Evolutionary conservation across 164 flowering plant genomes (phyloP).

Genomic region (Stephania yunnanensis): DNA sequence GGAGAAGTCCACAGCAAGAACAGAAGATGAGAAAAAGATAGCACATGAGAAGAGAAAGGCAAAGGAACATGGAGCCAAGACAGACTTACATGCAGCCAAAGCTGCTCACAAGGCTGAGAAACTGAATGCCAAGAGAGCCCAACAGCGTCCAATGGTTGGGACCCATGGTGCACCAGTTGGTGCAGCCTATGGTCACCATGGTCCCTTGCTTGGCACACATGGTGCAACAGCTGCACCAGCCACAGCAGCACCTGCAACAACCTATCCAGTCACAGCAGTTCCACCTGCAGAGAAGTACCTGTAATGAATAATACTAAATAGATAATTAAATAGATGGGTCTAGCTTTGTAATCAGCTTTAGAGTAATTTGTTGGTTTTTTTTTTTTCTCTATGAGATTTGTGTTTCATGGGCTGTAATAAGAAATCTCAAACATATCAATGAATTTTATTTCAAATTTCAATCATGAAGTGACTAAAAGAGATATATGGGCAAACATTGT

Average conservation of each 20-base stretch:
- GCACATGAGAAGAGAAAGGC: slow-evolving; percentile 56
- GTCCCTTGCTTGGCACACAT: background rate
- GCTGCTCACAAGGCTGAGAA: slow-evolving; percentile 41
- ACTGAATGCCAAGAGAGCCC: slow-evolving; percentile 17
- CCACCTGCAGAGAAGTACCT: slow-evolving; percentile 14
- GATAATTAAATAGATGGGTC: background rate
- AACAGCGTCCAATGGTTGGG: slow-evolving; percentile 8
- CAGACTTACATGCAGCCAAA: slow-evolving; percentile 43
- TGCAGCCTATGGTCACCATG: slow-evolving; percentile 12
- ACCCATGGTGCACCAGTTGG: slow-evolving; percentile 10
- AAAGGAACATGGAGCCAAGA: slow-evolving; percentile 65
- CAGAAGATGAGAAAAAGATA: slow-evolving; percentile 45
- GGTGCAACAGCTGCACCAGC: background rate
- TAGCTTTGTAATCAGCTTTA: background rate
- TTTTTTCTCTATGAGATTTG: background rate
- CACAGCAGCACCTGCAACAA: slow-evolving; percentile 18
- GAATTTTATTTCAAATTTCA: background rate
- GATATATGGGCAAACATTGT: background rate
- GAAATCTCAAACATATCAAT: background rate
- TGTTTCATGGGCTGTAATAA: background rate
- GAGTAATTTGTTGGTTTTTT: background rate
- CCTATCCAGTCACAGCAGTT: slow-evolving; percentile 26
- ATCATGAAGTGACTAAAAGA: background rate
- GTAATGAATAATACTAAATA: background rate
- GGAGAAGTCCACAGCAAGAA: slow-evolving; percentile 54